phyloP scores from a whole-genome alignment of 1,284 basidiomycete species.

The Meira miltonrushii region DNA sequence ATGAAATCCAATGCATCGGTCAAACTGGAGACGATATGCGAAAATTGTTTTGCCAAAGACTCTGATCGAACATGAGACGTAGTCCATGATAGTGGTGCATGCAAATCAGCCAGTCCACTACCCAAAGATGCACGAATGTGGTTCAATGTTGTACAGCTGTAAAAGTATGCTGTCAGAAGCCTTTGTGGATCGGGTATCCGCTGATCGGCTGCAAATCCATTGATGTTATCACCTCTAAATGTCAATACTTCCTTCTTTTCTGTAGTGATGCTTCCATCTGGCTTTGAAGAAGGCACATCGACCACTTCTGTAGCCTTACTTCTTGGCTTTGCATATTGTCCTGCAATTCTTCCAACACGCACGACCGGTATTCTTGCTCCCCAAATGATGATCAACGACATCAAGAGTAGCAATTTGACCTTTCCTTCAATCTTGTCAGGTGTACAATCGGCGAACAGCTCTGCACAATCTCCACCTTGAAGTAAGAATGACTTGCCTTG shows the following conservation, averaged over 20 bases:
- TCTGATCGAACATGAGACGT: conserved; percentile 82
- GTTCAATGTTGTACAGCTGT: conserved; percentile 88
- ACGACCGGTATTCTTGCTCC: conserved; percentile 63
- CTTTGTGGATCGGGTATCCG: conserved; percentile 82
- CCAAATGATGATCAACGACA: conserved; percentile 91
- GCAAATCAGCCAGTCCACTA: conserved; percentile 78
- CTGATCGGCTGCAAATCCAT: conserved; percentile 66
- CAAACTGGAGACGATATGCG: conserved; percentile 74
- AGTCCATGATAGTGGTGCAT: conserved; percentile 88
- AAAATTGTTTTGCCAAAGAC: conserved; percentile 72
- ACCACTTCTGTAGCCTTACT: conserved; percentile 74
- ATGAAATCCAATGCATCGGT: conserved; percentile 91
- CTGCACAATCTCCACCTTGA: conserved; percentile 95
- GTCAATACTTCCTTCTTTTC: conserved; percentile 57
- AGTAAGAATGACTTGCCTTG: conserved; percentile 70
- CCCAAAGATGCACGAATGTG: conserved; percentile 79
- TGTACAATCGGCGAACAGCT: conserved; percentile 58
- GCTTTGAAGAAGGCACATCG: conserved; percentile 17
- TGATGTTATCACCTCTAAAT: conserved; percentile 93
- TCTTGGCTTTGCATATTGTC: conserved; percentile 90
- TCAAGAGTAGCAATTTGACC: conserved; percentile 86
- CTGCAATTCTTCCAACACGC: conserved; percentile 44
- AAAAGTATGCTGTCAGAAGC: conserved; percentile 82
- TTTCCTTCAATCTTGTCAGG: conserved; percentile 90
- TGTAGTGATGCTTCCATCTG: conserved; percentile 15